These are phyloP conservation scores for Stephania japonica DNA, from an alignment of 164 flowering plant genomes.

Conservation along the genomic window DNA sequence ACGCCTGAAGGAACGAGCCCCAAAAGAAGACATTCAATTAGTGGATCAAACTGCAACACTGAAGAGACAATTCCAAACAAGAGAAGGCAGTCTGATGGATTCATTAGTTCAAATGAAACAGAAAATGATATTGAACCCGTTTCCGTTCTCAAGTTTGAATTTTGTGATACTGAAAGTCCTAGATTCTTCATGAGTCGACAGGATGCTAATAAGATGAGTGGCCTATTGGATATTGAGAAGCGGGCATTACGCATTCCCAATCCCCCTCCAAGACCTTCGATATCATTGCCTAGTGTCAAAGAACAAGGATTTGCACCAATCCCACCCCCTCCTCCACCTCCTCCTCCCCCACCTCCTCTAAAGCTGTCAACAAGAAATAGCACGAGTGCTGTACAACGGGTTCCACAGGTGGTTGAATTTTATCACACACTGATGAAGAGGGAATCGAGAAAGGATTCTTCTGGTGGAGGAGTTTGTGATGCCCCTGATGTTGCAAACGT, in stretches of 20 bases:
- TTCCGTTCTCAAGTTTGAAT: slow-evolving; percentile 29
- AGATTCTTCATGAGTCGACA: slow-evolving; percentile 26
- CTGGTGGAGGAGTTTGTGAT: slow-evolving; percentile 49
- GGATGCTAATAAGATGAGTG: slow-evolving; percentile 30
- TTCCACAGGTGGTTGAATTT: slow-evolving; percentile 90
- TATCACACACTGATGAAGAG: slow-evolving; percentile 94
- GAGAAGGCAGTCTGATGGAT: slow-evolving; percentile 77
- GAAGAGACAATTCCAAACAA: slow-evolving; percentile 41
- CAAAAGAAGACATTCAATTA: slow-evolving; percentile 71
- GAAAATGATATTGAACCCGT: slow-evolving; percentile 35
- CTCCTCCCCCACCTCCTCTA: slow-evolving; percentile 76
- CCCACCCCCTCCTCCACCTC: slow-evolving; percentile 70
- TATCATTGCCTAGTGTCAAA: slow-evolving; percentile 28
- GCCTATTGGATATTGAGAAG: slow-evolving; percentile 53
- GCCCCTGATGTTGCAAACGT: slow-evolving; percentile 56
- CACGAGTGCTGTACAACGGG: slow-evolving; percentile 57
- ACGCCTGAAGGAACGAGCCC: slow-evolving; percentile 40
- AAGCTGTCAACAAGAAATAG: slow-evolving; percentile 31
- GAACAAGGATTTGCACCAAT: slow-evolving; percentile 24
- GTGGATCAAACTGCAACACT: slow-evolving; percentile 49
- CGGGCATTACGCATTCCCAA: slow-evolving; percentile 70
- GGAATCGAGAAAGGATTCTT: slow-evolving; percentile 71
- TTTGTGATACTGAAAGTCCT: slow-evolving; percentile 29
- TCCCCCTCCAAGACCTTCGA: slow-evolving; percentile 86
- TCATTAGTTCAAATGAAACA: slow-evolving; percentile 41